Base-by-base conservation (phyloP, 371 early-diverging fungal species). In the Mucor lusitanicus region DNA sequence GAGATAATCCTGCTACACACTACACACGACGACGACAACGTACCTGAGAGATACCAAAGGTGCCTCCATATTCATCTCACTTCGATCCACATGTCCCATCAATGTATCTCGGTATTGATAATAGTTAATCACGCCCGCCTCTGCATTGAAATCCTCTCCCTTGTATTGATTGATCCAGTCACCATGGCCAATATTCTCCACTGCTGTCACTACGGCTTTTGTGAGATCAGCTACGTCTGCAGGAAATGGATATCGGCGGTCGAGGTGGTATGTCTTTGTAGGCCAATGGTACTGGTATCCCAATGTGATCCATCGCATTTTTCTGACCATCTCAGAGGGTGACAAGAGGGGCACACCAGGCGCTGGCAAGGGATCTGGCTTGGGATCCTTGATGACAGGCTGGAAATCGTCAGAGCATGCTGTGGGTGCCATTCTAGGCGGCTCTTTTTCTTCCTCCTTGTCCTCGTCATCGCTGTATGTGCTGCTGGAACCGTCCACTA, bases 71-170 rank as follows among this genome's bases (percentile, higher is more conserved):
- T 95, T 95, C 25, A 88, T 70, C 73, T 99, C 99, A 61, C 93
- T 93, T 58, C 92, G 83, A 76, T 99, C 99, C 23, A 96, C 95
- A 79, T 99, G 99, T 8, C 91, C 97, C 86, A 94, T 96, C 60
- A 99, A 76, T 3, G 93, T 80, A 74, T 96, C 94, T 42, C 87
- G 83, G 56, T 86, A 82, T 59, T 93, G 92, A 69, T 99, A 99
- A 72, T 91, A 97, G 73, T 99, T 99, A 35, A 98, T 73, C 3
- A 99, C 92, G 12, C 98, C 99, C 7, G 97, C 98, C 75, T 99
- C 95, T 40, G 96, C 85, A 28, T 72, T 73, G 70, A 86, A 97
- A 48, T 85, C 72, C 0, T 76, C 65, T 11, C 74, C 80, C 15
- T 80, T 68, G 58, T 87, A 91, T 30, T 69, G 63, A 56, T 84